A percentile compares a stretch with the other conserved stretches of the same genome.
phyloP scores from a whole-genome alignment of 495 filamentous ascomycete genomes.

The Penicillium desertorum region DNA sequence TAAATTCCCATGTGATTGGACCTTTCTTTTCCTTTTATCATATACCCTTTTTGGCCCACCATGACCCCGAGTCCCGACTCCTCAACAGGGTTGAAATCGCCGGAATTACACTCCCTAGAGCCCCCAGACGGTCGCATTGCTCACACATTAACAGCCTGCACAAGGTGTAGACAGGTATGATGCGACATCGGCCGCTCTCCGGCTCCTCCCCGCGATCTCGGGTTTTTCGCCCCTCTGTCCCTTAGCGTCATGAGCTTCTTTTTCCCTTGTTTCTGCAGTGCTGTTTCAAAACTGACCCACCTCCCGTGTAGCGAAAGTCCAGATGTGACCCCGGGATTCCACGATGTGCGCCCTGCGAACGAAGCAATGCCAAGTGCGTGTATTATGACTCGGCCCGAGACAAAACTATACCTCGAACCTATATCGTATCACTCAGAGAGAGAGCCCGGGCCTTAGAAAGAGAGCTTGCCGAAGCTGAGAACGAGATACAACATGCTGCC shows the following conservation, averaged over 20 bases:
- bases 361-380: constrained; percentile 83
- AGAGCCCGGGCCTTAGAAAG: constrained; percentile 75
- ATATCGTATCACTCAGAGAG: constrained; percentile 84
- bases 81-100: constrained; percentile 24
- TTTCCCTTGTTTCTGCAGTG: neutral
- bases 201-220: constrained; percentile 5
- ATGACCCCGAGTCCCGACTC: constrained; percentile 25
- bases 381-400: constrained; percentile 86
- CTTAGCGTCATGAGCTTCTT: constrained; percentile 1
- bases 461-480: constrained; percentile 61
- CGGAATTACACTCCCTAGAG: constrained; percentile 27
- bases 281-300: constrained; percentile 1
- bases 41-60: constrained; percentile 4
- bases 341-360: constrained; percentile 87
- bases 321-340: constrained; percentile 90
- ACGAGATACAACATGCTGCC: constrained; percentile 64
- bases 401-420: constrained; percentile 73
- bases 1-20: constrained; percentile 24
- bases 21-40: constrained; percentile 7
- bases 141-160: constrained; percentile 85
- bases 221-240: neutral
- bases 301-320: constrained; percentile 71
- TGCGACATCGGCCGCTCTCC: constrained; percentile 10
- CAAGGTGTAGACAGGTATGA: constrained; percentile 78
- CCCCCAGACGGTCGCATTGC: constrained; percentile 56